Evolutionary conservation across 352 stramenopile species (phyloP).

Genomic region (Phytopythium litorale): DNA sequence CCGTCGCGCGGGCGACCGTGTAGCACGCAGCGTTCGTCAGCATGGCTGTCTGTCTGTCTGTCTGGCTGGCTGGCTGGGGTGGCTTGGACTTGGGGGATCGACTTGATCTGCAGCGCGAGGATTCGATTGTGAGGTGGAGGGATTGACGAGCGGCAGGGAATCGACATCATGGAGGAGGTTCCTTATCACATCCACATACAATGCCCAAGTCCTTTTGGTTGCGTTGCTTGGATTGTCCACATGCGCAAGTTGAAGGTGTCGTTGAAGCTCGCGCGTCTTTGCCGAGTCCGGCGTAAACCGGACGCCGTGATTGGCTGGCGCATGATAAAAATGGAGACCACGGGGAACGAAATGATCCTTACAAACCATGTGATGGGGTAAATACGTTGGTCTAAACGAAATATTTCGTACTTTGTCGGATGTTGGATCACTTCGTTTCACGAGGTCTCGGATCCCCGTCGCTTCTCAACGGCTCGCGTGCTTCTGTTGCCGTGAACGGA

Average conservation of each 20-base stretch:
- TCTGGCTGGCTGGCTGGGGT: not conserved
- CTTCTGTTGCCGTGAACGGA: too few relatives aligned
- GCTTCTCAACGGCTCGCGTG: not conserved
- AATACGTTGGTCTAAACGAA: too few relatives aligned
- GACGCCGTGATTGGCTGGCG: too few relatives aligned
- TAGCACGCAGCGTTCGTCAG: conserved; percentile 2
- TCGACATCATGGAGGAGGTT: not conserved
- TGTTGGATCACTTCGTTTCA: not conserved
- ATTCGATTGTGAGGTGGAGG: conserved; percentile 9
- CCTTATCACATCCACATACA: not conserved
- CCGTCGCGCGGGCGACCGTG: conserved; percentile 2
- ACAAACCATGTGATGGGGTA: too few relatives aligned
- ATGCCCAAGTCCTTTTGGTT: not conserved
- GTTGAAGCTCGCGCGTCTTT: conserved; percentile 6
- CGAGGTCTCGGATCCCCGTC: not conserved
- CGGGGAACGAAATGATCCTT: too few relatives aligned
- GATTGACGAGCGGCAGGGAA: not conserved
- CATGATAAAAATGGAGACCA: too few relatives aligned
- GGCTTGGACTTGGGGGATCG: not conserved
- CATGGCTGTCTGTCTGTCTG: not conserved
- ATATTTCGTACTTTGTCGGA: too few relatives aligned
- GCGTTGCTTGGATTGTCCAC: not conserved
- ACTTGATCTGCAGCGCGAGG: not conserved
- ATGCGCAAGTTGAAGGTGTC: not conserved
- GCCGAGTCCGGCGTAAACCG: not conserved